Evolutionary conservation across 192 early-diverging fungal species (phyloP).

Genomic region (Haplosporangium gracile): DNA sequence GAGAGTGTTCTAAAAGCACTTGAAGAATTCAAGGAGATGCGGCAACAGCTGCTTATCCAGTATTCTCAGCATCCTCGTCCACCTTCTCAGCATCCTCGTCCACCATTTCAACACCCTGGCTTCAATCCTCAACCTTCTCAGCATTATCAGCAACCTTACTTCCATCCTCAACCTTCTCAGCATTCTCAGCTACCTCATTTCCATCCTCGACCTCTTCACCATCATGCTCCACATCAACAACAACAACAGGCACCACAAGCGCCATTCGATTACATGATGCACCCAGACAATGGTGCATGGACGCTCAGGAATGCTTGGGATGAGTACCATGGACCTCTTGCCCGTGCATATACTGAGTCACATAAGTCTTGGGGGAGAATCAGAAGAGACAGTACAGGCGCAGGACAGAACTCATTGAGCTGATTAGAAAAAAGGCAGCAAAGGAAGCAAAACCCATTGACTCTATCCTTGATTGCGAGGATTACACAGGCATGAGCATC

Average conservation of each 20-base stretch:
- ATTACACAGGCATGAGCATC: slow-evolving; percentile 22
- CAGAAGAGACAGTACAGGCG: slow-evolving; percentile 25
- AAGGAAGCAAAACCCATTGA: slow-evolving; percentile 13
- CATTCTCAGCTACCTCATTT: too few relatives aligned
- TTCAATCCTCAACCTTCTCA: neutral
- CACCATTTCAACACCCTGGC: neutral
- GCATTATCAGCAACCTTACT: slow-evolving; percentile 4
- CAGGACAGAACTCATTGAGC: slow-evolving; percentile 13
- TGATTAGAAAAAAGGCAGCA: slow-evolving; percentile 15
- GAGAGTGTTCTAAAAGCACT: slow-evolving; percentile 12
- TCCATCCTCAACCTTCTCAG: neutral
- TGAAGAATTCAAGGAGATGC: slow-evolving; percentile 18
- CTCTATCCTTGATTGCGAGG: slow-evolving; percentile 8
- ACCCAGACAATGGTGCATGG: slow-evolving; percentile 15
- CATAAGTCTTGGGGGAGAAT: slow-evolving; percentile 15
- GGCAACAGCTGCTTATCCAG: slow-evolving; percentile 19
- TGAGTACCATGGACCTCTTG: slow-evolving; percentile 22
- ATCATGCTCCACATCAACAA: slow-evolving; percentile 18
- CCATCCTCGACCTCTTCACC: neutral
- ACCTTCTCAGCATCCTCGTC: too few relatives aligned
- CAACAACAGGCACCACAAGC: slow-evolving; percentile 9
- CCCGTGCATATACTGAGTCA: slow-evolving; percentile 2
- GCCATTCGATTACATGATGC: slow-evolving; percentile 10
- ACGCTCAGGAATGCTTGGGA: slow-evolving; percentile 15
- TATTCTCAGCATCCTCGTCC: slow-evolving; percentile 13